phyloP scores from a whole-genome alignment of 2,329 filamentous ascomycete species.

The Ustulina deusta region DNA sequence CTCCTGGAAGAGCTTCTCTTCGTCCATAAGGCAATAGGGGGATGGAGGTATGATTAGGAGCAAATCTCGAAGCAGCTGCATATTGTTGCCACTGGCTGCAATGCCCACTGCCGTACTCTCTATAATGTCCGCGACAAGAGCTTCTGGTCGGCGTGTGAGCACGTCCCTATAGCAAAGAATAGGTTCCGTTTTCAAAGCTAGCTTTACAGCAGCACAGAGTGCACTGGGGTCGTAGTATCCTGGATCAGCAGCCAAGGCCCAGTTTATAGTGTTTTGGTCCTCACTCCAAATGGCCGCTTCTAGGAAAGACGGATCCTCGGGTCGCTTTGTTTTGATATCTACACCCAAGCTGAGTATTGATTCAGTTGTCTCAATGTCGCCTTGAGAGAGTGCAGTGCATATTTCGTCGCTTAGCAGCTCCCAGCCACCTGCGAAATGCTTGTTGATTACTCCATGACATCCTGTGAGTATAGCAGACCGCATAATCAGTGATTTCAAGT shows the following conservation, averaged over 20 bases:
- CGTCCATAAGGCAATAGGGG: not conserved
- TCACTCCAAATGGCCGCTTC: not conserved
- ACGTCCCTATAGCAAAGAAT: not conserved
- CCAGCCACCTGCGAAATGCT: not conserved
- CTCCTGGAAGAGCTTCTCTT: not conserved
- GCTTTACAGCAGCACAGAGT: not conserved
- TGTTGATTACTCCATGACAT: not conserved
- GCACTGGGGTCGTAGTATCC: not conserved
- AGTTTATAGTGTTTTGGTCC: not conserved
- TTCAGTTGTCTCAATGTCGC: not conserved
- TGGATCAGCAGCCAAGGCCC: not conserved
- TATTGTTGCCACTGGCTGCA: not conserved
- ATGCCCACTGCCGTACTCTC: not conserved
- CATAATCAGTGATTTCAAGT: not conserved
- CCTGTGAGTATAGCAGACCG: not conserved
- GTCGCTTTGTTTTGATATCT: not conserved
- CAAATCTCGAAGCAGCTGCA: not conserved
- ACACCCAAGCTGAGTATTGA: not conserved
- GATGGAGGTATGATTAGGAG: not conserved
- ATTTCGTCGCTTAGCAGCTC: not conserved
- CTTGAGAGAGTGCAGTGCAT: not conserved
- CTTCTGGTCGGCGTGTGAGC: not conserved
- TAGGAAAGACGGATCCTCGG: not conserved
- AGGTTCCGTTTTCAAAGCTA: not conserved
- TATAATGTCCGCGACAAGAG: not conserved